Conservation (phyloP, 2,329 filamentous ascomycete species). For the Polytolypa hystricis region DNA sequence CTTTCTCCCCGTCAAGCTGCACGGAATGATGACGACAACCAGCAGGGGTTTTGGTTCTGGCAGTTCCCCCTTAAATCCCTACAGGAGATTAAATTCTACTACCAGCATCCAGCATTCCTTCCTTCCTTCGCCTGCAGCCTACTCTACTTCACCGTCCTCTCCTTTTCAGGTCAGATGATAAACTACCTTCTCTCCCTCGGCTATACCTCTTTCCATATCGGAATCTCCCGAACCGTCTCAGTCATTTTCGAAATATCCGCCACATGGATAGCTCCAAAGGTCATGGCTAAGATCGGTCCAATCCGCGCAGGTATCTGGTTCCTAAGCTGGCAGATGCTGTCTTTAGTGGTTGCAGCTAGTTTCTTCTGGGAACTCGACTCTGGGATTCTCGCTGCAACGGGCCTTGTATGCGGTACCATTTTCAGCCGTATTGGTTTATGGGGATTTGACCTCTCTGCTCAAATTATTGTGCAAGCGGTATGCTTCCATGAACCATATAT, state of each 20-base stretch:
- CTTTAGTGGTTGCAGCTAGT: conserved; percentile 36
- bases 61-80: background rate
- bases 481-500: no score
- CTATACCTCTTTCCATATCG: conserved; percentile 39
- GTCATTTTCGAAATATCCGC: conserved; percentile 44
- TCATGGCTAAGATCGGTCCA: conserved; percentile 43
- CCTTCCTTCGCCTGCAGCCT: conserved; percentile 41
- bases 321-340: conserved; percentile 54
- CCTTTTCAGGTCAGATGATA: conserved; percentile 45
- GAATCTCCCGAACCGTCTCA: conserved; percentile 36
- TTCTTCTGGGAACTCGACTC: conserved; percentile 30
- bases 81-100: conserved; percentile 24
- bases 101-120: conserved; percentile 25
- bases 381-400: conserved; percentile 26
- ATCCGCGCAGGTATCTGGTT: conserved; percentile 62
- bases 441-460: conserved; percentile 51
- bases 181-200: conserved; percentile 43
- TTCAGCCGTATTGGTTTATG: conserved; percentile 51
- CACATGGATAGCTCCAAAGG: conserved; percentile 41
- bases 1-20: background rate
- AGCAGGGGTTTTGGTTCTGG: background rate
- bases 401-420: conserved; percentile 41
- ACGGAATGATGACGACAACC: background rate
- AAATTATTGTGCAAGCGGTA: conserved; percentile 52
- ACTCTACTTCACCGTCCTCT: conserved; percentile 45